Conservation (phyloP, 768 basidiomycete species). For the Amanita pseudoporphyria region DNA sequence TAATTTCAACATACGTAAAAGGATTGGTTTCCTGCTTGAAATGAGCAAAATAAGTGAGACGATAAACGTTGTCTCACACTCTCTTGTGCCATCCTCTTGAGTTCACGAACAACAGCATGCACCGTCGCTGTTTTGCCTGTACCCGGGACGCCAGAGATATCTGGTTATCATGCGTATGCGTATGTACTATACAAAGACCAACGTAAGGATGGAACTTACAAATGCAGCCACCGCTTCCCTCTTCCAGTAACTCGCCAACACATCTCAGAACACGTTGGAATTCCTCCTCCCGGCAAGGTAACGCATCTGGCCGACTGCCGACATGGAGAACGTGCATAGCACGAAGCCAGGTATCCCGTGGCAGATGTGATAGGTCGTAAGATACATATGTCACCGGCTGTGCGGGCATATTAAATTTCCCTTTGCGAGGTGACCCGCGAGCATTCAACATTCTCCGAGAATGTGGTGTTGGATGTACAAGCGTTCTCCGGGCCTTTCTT, state of each 20-base stretch:
- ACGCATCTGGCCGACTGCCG: constrained; percentile 77
- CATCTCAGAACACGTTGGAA: constrained; percentile 65
- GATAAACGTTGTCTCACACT: constrained; percentile 39
- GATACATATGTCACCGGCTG: constrained; percentile 16
- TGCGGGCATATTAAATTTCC: constrained; percentile 23
- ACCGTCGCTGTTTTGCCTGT: constrained; percentile 99
- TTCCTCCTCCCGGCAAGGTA: constrained; percentile 87
- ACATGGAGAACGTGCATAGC: constrained; percentile 92
- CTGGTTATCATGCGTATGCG: constrained; percentile 32
- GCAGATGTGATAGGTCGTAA: constrained; percentile 42
- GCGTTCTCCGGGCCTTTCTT: constrained; percentile 23
- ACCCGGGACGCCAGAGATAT: constrained; percentile 97
- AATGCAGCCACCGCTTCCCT: constrained; percentile 90
- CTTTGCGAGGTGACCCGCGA: constrained; percentile 15
- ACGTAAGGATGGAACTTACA: constrained; percentile 43
- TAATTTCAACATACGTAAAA: constrained; percentile 96
- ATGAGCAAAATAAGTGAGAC: neutral
- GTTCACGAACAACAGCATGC: constrained; percentile 82
- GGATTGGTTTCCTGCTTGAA: constrained; percentile 73
- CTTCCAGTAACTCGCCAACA: constrained; percentile 81
- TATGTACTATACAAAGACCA: constrained; percentile 2
- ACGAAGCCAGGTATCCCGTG: constrained; percentile 72
- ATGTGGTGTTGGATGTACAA: constrained; percentile 55
- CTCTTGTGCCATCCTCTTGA: constrained; percentile 80
- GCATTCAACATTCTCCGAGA: neutral